Evolutionary conservation across 2,329 filamentous ascomycete species (phyloP), one percentile per base, ranked within the genome.

Genomic region (Paradendryphiella salina): DNA sequence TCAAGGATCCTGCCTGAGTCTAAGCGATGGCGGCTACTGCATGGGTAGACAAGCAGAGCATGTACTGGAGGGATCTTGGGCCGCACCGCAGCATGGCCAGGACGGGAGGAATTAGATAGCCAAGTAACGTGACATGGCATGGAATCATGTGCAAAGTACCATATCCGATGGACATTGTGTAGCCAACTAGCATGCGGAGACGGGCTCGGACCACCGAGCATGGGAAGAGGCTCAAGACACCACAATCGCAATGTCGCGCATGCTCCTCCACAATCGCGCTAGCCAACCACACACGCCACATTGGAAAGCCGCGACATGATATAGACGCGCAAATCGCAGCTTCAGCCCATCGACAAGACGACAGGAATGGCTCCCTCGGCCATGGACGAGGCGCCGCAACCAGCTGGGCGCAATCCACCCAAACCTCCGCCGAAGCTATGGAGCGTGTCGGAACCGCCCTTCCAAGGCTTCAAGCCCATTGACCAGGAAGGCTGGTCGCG

Each of bases 1-100:
- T 95, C 34, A 89, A 91, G 69, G 88, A 93, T 18, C 88, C 90
- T 3, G 82, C 85, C 51, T 90, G 70, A 81, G 39, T 11, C 28
- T 32, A 5, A 32, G 11, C 5, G 13, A 17, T 28, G 13, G 20
- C 15, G 14, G 17, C 10, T 36, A 23, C 28, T 32, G 21, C 28
- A 15, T 23, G 11, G 31, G 31, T 36, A 26, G 21, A 28, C 10
- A 9, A 26, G 37, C 35, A 35, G 32, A 21, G 15, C 20, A 7
- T 31, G 29, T 46, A 21, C 17, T 15, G 14, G 18, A 32, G 3
- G 11, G 9, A 10, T 8, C 18, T 7, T 15, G 4, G 4, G 15
- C 11, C 21, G 18, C 18, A 21, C 23, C 6, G n/a, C 26, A 29
- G 18, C 15, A 38, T 28, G 15, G 8, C 11, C 9, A 17, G n/a